phyloP scores from a whole-genome alignment of 1,139 yeast genomes.

The Wickerhamomyces sp. region DNA sequence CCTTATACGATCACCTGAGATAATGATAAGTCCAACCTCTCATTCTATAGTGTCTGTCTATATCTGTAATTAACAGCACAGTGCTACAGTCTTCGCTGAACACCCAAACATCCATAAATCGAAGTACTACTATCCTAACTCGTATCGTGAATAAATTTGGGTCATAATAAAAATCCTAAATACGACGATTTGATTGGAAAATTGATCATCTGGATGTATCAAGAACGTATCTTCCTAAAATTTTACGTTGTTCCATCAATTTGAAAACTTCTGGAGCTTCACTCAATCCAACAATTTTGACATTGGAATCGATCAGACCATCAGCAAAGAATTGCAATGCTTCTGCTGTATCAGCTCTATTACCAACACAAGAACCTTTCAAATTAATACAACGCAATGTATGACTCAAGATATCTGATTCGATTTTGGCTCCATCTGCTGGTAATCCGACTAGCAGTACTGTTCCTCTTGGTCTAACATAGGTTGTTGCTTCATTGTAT shows the following conservation, averaged over 20 bases:
- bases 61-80: too few relatives aligned
- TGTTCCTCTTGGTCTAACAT: slow-evolving; percentile 15
- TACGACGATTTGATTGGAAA: too few relatives aligned
- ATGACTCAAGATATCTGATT: slow-evolving; percentile 7
- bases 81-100: too few relatives aligned
- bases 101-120: too few relatives aligned
- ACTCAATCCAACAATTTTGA: slow-evolving; percentile 12
- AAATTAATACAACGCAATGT: slow-evolving; percentile 9
- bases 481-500: slow-evolving; percentile 11
- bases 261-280: slow-evolving; percentile 7
- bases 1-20: too few relatives aligned
- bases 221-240: slow-evolving; percentile 12
- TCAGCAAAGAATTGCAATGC: slow-evolving; percentile 12
- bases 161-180: too few relatives aligned
- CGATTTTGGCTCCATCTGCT: slow-evolving; percentile 7
- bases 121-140: too few relatives aligned
- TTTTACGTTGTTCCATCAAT: slow-evolving; percentile 10
- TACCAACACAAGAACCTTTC: slow-evolving; percentile 10
- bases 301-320: slow-evolving; percentile 9
- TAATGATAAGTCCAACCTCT: too few relatives aligned
- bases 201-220: slow-evolving; percentile 7
- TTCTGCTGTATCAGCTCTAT: slow-evolving; percentile 9
- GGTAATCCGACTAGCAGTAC: slow-evolving; percentile 13
- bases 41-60: too few relatives aligned
- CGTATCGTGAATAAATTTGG: too few relatives aligned